These are phyloP conservation scores for Cucumis cinereus DNA, from an alignment of 306 rosid species.

Conservation along the genomic window DNA sequence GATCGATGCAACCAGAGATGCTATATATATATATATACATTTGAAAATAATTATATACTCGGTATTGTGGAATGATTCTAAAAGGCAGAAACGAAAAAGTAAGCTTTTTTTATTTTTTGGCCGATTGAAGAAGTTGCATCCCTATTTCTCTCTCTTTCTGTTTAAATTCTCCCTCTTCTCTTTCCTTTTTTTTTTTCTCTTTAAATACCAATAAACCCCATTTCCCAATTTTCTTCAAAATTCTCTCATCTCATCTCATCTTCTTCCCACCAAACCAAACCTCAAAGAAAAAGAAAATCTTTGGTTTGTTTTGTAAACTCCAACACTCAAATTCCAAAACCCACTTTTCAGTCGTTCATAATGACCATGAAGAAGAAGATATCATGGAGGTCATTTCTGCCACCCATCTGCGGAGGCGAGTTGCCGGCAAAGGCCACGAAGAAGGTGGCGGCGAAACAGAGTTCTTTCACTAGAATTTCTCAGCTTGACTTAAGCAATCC, in stretches of 20 bases:
- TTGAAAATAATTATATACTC: not conserved
- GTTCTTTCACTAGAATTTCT: conserved; percentile 45
- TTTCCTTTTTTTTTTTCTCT: not conserved
- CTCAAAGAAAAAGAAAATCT: not conserved
- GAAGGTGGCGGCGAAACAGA: conserved; percentile 38
- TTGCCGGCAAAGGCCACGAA: conserved; percentile 16
- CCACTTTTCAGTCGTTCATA: not conserved
- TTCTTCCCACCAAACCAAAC: not conserved
- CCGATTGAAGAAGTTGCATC: not conserved
- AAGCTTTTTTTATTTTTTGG: not conserved
- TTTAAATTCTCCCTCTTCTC: not conserved
- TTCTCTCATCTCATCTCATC: not conserved
- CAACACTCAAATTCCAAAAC: not conserved
- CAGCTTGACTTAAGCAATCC: conserved; percentile 59
- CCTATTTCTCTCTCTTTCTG: not conserved
- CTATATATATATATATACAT: too few relatives aligned
- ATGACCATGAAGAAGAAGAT: conserved; percentile 10
- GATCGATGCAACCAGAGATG: too few relatives aligned
- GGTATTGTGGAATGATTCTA: not conserved
- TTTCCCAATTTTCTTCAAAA: not conserved
- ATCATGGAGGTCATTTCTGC: conserved; percentile 33
- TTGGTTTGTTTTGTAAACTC: not conserved
- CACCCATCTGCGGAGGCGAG: conserved; percentile 23
- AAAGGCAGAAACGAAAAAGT: not conserved
- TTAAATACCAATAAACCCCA: not conserved